A percentile compares a stretch with the other conserved stretches of the same genome.
Conservation (phyloP, 2,329 filamentous ascomycete species). For the Arachnomyces sp. region DNA sequence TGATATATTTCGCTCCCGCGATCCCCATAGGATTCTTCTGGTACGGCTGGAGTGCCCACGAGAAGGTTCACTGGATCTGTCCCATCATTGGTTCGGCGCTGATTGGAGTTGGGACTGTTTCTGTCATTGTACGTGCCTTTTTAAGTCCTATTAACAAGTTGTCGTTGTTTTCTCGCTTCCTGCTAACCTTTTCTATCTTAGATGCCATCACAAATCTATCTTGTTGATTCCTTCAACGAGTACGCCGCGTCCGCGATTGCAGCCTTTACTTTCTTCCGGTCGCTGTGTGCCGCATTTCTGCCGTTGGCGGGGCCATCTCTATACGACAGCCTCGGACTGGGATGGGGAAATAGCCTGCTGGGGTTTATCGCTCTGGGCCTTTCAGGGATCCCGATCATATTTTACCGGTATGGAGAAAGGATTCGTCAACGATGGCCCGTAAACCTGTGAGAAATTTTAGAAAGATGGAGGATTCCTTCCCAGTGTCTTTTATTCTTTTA, state of each 20-base stretch:
- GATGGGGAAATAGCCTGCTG: conserved; percentile 49
- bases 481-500: too few species aligned
- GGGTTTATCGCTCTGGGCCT: conserved; percentile 49
- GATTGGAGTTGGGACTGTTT: conserved; percentile 43
- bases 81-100: conserved; percentile 53
- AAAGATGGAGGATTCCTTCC: too few species aligned
- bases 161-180: too few species aligned
- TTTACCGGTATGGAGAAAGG: conserved; percentile 26
- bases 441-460: too few species aligned
- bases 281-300: conserved; percentile 50
- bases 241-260: conserved; percentile 44
- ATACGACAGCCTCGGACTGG: conserved; percentile 40
- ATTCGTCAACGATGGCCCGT: too few species aligned
- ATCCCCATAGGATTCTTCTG: conserved; percentile 51
- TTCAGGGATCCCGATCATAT: conserved; percentile 31
- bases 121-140: conserved; percentile 9
- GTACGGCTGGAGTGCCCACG: conserved; percentile 53
- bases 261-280: conserved; percentile 49
- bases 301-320: conserved; percentile 53
- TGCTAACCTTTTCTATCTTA: conserved; percentile 26
- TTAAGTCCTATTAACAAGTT: too few species aligned
- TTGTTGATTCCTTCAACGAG: conserved; percentile 50
- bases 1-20: conserved; percentile 48
- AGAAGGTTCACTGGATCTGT: conserved; percentile 50
- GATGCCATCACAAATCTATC: conserved; percentile 52